Percentiles rank a stretch among this genome's conserved stretches.
Conservation (phyloP, 805 yeast genomes). For the Starmerella bombi region DNA sequence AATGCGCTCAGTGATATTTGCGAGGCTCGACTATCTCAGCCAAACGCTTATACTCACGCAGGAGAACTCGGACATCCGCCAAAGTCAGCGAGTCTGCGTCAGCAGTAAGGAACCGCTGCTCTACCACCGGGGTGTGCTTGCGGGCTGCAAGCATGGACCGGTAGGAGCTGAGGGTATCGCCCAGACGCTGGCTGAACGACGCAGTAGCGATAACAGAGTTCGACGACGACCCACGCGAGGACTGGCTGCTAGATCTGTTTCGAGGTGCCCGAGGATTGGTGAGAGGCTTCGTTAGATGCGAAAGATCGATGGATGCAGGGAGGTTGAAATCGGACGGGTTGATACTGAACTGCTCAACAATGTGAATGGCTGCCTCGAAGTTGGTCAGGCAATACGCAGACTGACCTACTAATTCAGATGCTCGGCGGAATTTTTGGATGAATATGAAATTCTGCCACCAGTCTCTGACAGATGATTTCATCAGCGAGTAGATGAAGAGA, state of each 20-base stretch:
- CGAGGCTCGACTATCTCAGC: conserved; percentile 20
- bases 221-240: conserved; percentile 24
- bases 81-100: conserved; percentile 27
- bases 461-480: conserved; percentile 25
- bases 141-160: conserved; percentile 14
- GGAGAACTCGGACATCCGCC: conserved; percentile 27
- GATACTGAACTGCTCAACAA: conserved; percentile 28
- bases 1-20: no score
- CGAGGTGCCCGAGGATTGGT: conserved; percentile 12
- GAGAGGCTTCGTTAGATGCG: conserved; percentile 17
- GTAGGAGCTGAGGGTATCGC: conserved; percentile 24
- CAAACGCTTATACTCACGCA: conserved; percentile 29
- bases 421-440: conserved; percentile 31
- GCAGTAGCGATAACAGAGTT: conserved; percentile 8
- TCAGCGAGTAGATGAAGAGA: conserved; percentile 27
- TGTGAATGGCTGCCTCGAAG: conserved; percentile 32
- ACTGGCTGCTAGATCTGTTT: conserved; percentile 16
- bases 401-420: conserved; percentile 27
- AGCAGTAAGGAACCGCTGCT: conserved; percentile 18
- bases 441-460: conserved; percentile 29
- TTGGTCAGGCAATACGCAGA: conserved; percentile 32
- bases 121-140: conserved; percentile 9
- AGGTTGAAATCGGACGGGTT: conserved; percentile 7
- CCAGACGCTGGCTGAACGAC: conserved; percentile 24
- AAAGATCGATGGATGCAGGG: conserved; percentile 18